Evolutionary conservation across 106 monocot genomes (phyloP), one percentile per base, ranked within the genome.

Genomic region (Dactylorhiza incarnata): DNA sequence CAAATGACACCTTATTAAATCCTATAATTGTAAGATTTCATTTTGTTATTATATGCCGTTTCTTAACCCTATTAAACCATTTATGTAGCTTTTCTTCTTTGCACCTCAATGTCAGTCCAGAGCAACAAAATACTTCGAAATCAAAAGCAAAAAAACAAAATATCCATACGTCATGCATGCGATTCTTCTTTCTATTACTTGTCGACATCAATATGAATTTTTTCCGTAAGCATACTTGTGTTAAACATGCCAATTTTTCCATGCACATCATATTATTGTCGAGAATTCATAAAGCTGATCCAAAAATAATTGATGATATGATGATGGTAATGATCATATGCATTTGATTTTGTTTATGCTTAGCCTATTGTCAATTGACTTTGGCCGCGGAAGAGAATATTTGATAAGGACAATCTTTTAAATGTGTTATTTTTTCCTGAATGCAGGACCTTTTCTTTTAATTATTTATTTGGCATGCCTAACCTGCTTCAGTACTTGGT

Each of bases 11-110:
- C 73, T 82, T 85, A 58, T 78, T 76, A 46, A 91, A 86, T 78
- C 91, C 85, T 73, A 75, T 86, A 61, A 79, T 91, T 78, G 91
- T 91, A 84, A 86, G 79, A n/a, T 47, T 75, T 84, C 68, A 76
- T 11, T 26, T 65, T 29, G 26, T 65, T 65, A 20, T 29, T 12
- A 26, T 7, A 3, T 26, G 26, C 65, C 5, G 0, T 26, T 65
- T 65, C 37, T 65, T 24, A 29, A 29, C 26, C 65, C 61, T 10
- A 62, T 25, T 65, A 37, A 65, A 29, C 5, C 13, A 20, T 29
- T 65, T 65, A 29, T 65, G 12, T 37, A 65, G 3, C 29, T 26
- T 26, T 65, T 7, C 3, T 65, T 65, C 29, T 10, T 65, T 65
- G 65, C 24, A 65, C 26, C 14, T 65, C 65, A 65, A 65, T 12